phyloP scores from a whole-genome alignment of 768 basidiomycete genomes.

The Mycena amicta region DNA sequence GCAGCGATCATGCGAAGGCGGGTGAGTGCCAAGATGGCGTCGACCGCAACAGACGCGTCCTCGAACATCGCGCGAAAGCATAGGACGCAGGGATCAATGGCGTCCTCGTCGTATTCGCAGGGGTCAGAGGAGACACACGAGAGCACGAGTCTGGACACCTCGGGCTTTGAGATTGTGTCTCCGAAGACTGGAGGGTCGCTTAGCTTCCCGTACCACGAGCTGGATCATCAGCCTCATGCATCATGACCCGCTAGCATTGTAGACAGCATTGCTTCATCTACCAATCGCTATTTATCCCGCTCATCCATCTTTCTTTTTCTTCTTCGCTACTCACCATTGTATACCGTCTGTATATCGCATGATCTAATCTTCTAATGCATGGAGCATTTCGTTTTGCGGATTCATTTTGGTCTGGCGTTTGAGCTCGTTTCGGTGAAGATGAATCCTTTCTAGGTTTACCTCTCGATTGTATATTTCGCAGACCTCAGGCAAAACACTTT shows the following conservation, averaged over 20 bases:
- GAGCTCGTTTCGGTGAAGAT: too few species aligned
- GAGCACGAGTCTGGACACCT: constrained; percentile 57
- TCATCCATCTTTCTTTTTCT: background rate
- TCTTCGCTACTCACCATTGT: background rate
- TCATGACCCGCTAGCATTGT: constrained; percentile 1
- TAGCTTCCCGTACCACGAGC: constrained; percentile 59
- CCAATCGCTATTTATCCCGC: background rate
- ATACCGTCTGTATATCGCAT: background rate
- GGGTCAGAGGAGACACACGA: constrained; percentile 31
- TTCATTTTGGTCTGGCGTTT: too few species aligned
- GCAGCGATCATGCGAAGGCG: constrained; percentile 21
- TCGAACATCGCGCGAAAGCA: constrained; percentile 26
- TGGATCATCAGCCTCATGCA: constrained; percentile 41
- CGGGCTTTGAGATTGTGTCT: constrained; percentile 69
- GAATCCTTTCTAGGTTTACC: too few species aligned
- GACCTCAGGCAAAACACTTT: too few species aligned
- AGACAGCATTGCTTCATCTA: constrained; percentile 3
- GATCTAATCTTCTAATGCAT: background rate
- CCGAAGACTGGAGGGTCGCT: constrained; percentile 49
- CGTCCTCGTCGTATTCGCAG: constrained; percentile 37
- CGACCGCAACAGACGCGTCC: constrained; percentile 37
- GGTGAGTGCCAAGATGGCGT: constrained; percentile 34
- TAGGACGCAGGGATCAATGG: constrained; percentile 35
- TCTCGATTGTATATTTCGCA: too few species aligned
- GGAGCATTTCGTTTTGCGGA: background rate